A percentile compares a stretch with the other conserved stretches of the same genome.
Evolutionary conservation across 331 rosid species (phyloP).

Genomic region (Ulmus americana): DNA sequence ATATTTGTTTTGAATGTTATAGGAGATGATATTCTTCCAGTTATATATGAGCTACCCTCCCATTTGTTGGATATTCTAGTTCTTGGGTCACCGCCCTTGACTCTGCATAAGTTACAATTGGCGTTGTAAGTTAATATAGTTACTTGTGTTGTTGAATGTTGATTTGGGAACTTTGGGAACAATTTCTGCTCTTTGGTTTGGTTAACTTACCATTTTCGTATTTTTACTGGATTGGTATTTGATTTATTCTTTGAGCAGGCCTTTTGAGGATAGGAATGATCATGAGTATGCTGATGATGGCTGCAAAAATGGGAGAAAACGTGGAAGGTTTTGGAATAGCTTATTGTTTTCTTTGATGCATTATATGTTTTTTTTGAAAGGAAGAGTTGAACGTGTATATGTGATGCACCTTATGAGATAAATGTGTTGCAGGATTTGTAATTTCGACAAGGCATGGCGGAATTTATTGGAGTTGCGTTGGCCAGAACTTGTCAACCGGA

Average conservation of each 20-base stretch:
- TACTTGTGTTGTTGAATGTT: background rate
- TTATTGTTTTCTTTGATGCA: constrained; percentile 9
- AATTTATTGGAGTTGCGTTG: constrained; percentile 43
- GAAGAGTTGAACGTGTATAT: background rate
- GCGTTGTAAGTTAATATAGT: constrained; percentile 32
- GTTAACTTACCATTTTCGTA: background rate
- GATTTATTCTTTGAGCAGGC: constrained; percentile 39
- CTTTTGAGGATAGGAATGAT: constrained; percentile 30
- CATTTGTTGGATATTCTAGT: constrained; percentile 45
- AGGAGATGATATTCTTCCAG: constrained; percentile 44
- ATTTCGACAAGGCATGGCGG: constrained; percentile 51
- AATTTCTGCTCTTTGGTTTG: background rate
- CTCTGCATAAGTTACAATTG: constrained; percentile 39
- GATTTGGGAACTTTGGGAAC: background rate
- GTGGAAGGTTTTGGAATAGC: constrained; percentile 47
- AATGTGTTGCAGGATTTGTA: constrained; percentile 39
- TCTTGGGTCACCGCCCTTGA: constrained; percentile 44
- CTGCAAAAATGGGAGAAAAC: constrained; percentile 49
- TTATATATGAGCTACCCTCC: constrained; percentile 39
- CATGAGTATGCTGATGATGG: constrained; percentile 27
- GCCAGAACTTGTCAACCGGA: constrained; percentile 37
- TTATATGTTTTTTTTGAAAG: background rate
- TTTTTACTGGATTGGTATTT: constrained; percentile 4
- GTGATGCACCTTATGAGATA: background rate
- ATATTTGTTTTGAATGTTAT: constrained; percentile 9